Evolutionary conservation across 768 basidiomycete genomes (phyloP), one percentile per base, ranked within the genome.

Genomic region (Psilocybe cubensis): DNA sequence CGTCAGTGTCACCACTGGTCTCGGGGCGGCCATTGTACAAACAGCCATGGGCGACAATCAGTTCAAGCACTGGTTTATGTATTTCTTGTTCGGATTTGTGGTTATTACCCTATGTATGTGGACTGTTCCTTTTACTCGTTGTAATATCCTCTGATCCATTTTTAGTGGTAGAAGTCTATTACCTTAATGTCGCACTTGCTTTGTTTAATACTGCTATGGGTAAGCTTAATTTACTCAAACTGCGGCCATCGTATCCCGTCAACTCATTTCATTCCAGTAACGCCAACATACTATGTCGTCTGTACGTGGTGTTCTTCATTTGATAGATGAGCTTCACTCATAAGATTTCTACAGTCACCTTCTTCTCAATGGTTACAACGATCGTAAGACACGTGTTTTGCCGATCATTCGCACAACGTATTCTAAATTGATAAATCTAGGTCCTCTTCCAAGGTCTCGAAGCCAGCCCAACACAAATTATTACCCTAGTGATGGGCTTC

Each of bases 181-280:
- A 94, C 75, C 82, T 98, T 58, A 98, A 97, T 74, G 88, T 95
- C 58, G 97, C 97, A 17, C 86, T 99, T 58, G 97, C 95, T 56
- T 76, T 98, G 31, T 98, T 95, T 80, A 96, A 97, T 74, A 92
- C 91, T 86, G 85, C 86, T 58, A 89, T 91, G 87, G 87, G 86
- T 87, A 74, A 70, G 61, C 20, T 54, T 23, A 48, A 42, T 57
- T 6, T 59, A 56, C 56, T 57, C n/a, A 38, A 14, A 12, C 20
- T 61, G 47, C 46, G n/a, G n/a, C n/a, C n/a, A n/a, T n/a, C n/a
- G n/a, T n/a, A n/a, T n/a, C n/a, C n/a, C n/a, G n/a, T 23, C 29
- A 45, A 3, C 21, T 42, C 47, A 48, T n/a, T 52, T 49, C n/a
- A 57, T 29, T 58, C 5, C 59, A 91, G 91, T 93, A 54, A 93